Percentiles rank a stretch among this genome's conserved stretches.
Evolutionary conservation across 768 basidiomycete genomes (phyloP).

Genomic region (Rossbeevera mucosa): DNA sequence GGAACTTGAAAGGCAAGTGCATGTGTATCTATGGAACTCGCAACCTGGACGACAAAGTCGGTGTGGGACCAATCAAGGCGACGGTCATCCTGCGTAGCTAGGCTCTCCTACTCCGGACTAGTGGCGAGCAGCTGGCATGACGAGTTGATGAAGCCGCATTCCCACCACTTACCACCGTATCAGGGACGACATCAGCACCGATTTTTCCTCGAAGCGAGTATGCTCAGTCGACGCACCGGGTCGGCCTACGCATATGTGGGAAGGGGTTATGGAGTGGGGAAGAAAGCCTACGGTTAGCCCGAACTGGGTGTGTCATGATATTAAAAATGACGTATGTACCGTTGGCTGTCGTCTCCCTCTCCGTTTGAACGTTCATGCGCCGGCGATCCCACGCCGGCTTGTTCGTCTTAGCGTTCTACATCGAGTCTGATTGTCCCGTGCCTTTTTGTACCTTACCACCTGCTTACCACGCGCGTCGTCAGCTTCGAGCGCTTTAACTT

Average conservation of each 20-base stretch:
- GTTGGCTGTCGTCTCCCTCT: neutral
- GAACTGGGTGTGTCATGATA: neutral
- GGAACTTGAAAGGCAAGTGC: neutral
- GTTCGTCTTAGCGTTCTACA: neutral
- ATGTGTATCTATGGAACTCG: neutral
- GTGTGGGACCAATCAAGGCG: neutral
- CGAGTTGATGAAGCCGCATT: neutral
- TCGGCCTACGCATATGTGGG: neutral
- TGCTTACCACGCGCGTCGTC: neutral
- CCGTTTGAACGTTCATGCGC: neutral
- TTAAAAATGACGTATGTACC: neutral
- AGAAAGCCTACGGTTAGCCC: neutral
- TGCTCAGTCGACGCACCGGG: neutral
- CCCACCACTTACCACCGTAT: neutral
- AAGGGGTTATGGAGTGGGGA: neutral
- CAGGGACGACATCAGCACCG: neutral
- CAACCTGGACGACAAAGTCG: neutral
- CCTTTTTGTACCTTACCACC: neutral
- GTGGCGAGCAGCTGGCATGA: neutral
- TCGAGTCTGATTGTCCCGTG: neutral
- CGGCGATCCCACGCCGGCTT: neutral
- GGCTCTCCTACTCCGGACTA: neutral
- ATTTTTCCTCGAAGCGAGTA: neutral
- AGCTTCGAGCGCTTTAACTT: neutral
- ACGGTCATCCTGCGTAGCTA: neutral